phyloP scores from a whole-genome alignment of 805 yeast species.

The Ogataea wickerhamii region DNA sequence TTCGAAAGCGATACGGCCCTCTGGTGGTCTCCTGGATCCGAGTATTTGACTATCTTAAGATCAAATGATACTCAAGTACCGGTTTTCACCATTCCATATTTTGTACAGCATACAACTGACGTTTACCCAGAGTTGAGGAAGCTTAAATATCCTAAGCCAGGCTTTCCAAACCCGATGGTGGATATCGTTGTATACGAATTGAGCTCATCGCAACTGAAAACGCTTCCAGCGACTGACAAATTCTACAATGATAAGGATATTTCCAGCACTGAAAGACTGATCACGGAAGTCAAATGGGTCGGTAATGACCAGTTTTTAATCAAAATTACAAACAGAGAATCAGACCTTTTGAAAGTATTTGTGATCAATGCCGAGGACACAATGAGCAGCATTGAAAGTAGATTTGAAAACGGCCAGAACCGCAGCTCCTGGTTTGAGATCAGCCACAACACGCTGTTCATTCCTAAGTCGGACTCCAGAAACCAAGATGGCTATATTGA shows the following conservation, averaged over 20 bases:
- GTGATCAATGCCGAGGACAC: conserved; percentile 43
- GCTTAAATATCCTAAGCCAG: conserved; percentile 84
- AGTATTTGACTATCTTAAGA: conserved; percentile 58
- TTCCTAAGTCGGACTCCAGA: conserved; percentile 52
- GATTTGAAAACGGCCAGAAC: conserved; percentile 42
- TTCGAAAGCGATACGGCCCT: conserved; percentile 63
- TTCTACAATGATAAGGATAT: conserved; percentile 42
- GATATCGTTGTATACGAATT: conserved; percentile 47
- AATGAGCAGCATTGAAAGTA: conserved; percentile 37
- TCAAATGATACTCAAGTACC: conserved; percentile 75
- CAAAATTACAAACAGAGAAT: conserved; percentile 60
- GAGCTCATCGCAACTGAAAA: conserved; percentile 18
- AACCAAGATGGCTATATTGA: conserved; percentile 75
- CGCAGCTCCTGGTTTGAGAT: conserved; percentile 78
- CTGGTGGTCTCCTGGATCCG: conserved; percentile 86
- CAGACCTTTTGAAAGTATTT: conserved; percentile 59
- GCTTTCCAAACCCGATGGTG: conserved; percentile 68
- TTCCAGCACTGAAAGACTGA: conserved; percentile 41
- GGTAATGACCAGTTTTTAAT: conserved; percentile 51
- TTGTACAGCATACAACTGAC: conserved; percentile 46
- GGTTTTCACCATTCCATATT: conserved; percentile 70
- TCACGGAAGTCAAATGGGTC: conserved; percentile 72
- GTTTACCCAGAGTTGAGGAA: conserved; percentile 58
- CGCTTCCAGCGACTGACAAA: conserved; percentile 29
- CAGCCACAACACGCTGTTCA: conserved; percentile 54